phyloP scores from a whole-genome alignment of 768 basidiomycete species.

The Punctularia strigosozonata region DNA sequence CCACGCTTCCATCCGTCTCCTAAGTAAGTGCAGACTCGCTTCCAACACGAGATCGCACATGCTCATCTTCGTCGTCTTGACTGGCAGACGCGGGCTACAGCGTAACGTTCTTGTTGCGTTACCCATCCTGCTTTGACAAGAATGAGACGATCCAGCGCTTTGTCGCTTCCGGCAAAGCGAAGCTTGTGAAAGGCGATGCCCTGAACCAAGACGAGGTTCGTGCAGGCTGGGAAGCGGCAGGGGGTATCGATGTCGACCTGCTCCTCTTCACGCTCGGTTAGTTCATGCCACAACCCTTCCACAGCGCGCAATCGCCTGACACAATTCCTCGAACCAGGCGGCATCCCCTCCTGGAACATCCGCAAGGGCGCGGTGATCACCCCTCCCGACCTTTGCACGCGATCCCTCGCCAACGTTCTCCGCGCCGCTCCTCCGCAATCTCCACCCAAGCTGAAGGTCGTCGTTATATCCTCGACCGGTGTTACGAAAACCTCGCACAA shows the following conservation, averaged over 20 bases:
- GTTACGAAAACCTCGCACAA: constrained; percentile 32
- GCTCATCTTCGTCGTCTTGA: not conserved
- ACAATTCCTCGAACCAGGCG: constrained; percentile 27
- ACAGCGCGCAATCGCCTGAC: not conserved
- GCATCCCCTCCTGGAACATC: constrained; percentile 30
- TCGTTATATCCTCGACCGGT: constrained; percentile 44
- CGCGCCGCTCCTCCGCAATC: constrained; percentile 33
- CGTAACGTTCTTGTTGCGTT: constrained; percentile 54
- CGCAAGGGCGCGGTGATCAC: constrained; percentile 35
- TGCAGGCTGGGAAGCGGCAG: constrained; percentile 37
- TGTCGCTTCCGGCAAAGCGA: constrained; percentile 38
- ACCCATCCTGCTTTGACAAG: constrained; percentile 35
- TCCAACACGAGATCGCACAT: not conserved
- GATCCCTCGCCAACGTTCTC: constrained; percentile 41
- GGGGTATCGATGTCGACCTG: constrained; percentile 11
- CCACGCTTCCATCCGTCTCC: constrained; percentile 17
- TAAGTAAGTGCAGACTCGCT: constrained; percentile 12
- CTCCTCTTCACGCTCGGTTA: constrained; percentile 49
- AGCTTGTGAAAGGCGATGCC: constrained; percentile 50
- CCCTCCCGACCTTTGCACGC: constrained; percentile 49
- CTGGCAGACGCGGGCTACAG: constrained; percentile 40
- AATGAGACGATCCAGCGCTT: constrained; percentile 41
- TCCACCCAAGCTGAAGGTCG: constrained; percentile 30
- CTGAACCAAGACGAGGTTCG: constrained; percentile 37
- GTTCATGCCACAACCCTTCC: constrained; percentile 8